These are phyloP conservation scores for Odontarrhena argentea DNA, from an alignment of 345 rosid species.

Conservation along the genomic window DNA sequence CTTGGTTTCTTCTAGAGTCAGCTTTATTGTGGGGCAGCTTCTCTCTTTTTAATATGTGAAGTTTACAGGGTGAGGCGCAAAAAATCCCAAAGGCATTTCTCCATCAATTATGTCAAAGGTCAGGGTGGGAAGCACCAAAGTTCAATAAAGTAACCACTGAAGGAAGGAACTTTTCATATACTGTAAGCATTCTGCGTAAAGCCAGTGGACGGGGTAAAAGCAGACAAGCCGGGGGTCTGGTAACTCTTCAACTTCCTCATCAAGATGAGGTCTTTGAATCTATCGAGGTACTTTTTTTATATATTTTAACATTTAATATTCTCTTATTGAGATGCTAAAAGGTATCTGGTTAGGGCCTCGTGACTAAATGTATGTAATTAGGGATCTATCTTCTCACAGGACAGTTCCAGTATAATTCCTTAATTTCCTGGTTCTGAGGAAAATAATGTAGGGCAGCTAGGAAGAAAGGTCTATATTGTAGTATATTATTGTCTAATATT, in stretches of 20 bases:
- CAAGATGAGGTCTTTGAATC: conserved; percentile 57
- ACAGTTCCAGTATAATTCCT: conserved; percentile 6
- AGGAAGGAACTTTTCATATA: conserved; percentile 54
- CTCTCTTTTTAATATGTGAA: conserved; percentile 5
- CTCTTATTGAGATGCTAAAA: conserved; percentile 6
- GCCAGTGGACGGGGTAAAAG: conserved; percentile 90
- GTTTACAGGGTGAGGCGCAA: conserved; percentile 69
- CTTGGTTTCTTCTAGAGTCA: conserved; percentile 22
- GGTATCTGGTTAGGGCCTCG: conserved; percentile 12
- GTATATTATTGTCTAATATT: conserved; percentile 1
- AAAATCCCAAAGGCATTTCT: conserved; percentile 86
- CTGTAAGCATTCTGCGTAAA: conserved; percentile 82
- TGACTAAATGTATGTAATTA: conserved; percentile 3
- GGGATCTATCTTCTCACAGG: neutral
- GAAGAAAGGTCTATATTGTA: conserved; percentile 20
- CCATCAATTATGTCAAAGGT: conserved; percentile 87
- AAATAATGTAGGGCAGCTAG: conserved; percentile 19
- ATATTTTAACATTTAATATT: conserved; percentile 14
- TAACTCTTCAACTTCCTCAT: conserved; percentile 76
- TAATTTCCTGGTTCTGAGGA: conserved; percentile 10
- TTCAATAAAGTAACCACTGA: conserved; percentile 62
- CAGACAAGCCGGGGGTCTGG: conserved; percentile 88
- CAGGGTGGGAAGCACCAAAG: conserved; percentile 95
- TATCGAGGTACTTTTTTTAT: conserved; percentile 59
- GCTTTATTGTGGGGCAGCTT: conserved; percentile 1